phyloP scores from a whole-genome alignment of 2,329 filamentous ascomycete genomes.

The Penicillium sp. region DNA sequence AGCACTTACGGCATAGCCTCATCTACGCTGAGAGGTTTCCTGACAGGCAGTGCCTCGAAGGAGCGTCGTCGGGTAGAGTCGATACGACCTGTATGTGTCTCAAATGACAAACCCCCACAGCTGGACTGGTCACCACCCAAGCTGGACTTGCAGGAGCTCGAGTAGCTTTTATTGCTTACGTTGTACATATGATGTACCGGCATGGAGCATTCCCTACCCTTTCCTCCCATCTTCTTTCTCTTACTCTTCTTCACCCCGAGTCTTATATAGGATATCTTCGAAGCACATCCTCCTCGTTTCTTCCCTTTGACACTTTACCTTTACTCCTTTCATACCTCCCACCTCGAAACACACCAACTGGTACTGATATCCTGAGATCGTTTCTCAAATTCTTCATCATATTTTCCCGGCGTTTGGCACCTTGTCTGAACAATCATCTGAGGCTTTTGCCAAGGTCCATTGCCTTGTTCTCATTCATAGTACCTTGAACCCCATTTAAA shows the following conservation, averaged over 20 bases:
- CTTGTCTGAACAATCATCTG: neutral
- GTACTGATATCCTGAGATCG: constrained; percentile 13
- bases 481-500: neutral
- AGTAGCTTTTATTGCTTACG: constrained; percentile 12
- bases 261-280: neutral
- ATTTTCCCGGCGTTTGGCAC: constrained; percentile 3
- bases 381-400: neutral
- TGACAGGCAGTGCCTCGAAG: constrained; percentile 30
- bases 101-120: constrained; percentile 34
- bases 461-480: neutral
- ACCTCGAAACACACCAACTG: constrained; percentile 2
- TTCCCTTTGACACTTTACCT: neutral
- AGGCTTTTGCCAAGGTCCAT: neutral
- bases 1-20: constrained; percentile 38
- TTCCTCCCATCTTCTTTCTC: neutral
- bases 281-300: neutral
- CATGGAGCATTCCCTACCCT: neutral
- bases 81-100: constrained; percentile 32
- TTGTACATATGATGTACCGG: constrained; percentile 11
- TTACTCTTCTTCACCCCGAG: neutral
- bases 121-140: constrained; percentile 41
- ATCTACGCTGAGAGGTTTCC: constrained; percentile 38
- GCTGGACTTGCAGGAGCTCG: constrained; percentile 33
- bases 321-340: neutral
- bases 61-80: constrained; percentile 31